Evolutionary conservation across 2,329 filamentous ascomycete species (phyloP).

Genomic region (Aspergillus sojae): DNA sequence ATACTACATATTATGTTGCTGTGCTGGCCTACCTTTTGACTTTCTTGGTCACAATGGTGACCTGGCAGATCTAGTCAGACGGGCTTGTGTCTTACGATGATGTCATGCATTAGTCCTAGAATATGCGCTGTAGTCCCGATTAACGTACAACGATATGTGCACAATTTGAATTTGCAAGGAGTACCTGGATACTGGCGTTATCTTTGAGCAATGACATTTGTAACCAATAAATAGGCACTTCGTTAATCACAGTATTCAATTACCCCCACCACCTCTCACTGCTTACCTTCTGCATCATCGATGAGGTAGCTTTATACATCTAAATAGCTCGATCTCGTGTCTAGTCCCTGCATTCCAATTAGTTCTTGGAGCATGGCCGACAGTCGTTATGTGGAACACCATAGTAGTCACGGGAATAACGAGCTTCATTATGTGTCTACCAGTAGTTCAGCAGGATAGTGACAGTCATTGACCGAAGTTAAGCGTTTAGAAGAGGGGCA

Average conservation of each 20-base stretch:
- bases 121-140: background rate
- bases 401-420: no score
- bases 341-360: background rate
- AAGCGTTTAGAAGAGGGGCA: background rate
- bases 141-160: background rate
- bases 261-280: background rate
- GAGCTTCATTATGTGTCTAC: background rate
- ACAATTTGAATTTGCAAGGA: background rate
- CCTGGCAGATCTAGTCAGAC: background rate
- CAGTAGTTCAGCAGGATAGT: background rate
- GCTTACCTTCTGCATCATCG: background rate
- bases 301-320: background rate
- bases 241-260: background rate
- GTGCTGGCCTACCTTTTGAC: background rate
- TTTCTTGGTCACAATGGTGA: background rate
- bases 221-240: background rate
- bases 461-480: background rate
- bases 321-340: background rate
- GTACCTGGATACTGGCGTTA: background rate
- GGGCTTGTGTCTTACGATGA: background rate
- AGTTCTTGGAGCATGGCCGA: background rate
- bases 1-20: background rate
- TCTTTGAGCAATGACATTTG: background rate
- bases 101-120: background rate
- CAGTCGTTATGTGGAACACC: background rate